Percentiles rank a stretch among this genome's conserved stretches.
phyloP scores from a whole-genome alignment of 768 basidiomycete genomes.

The Termitomyces sp. region DNA sequence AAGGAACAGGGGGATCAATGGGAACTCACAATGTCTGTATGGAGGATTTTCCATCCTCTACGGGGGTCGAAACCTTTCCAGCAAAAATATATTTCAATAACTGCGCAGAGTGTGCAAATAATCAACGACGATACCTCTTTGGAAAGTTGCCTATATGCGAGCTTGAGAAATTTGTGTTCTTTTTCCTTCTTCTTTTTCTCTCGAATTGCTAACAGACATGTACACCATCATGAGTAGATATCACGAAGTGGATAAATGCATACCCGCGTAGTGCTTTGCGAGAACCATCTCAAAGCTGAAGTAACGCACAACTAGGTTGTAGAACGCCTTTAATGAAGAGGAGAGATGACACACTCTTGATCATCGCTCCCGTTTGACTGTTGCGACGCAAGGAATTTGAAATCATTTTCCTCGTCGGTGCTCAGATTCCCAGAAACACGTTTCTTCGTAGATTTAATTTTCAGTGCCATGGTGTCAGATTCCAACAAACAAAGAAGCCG shows the following conservation, averaged over 20 bases:
- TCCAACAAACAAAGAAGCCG: neutral
- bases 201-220: slow-evolving; percentile 9
- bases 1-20: neutral
- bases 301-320: neutral
- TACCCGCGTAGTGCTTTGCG: slow-evolving; percentile 17
- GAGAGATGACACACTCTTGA: slow-evolving; percentile 8
- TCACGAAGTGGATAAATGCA: neutral
- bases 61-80: slow-evolving; percentile 9
- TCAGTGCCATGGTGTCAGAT: neutral
- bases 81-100: neutral
- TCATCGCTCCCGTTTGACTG: slow-evolving; percentile 19
- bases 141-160: slow-evolving; percentile 18
- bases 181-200: slow-evolving; percentile 19
- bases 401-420: slow-evolving; percentile 10
- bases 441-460: slow-evolving; percentile 3
- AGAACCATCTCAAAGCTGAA: slow-evolving; percentile 15
- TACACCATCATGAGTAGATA: neutral
- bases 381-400: slow-evolving; percentile 14
- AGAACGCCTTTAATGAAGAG: neutral
- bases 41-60: slow-evolving; percentile 13
- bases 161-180: slow-evolving; percentile 15
- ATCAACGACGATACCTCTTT: slow-evolving; percentile 11
- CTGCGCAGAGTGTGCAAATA: neutral
- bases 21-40: slow-evolving; percentile 12
- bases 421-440: neutral